Conservation (phyloP, 805 yeast species). For the Dipodascus albidus region DNA sequence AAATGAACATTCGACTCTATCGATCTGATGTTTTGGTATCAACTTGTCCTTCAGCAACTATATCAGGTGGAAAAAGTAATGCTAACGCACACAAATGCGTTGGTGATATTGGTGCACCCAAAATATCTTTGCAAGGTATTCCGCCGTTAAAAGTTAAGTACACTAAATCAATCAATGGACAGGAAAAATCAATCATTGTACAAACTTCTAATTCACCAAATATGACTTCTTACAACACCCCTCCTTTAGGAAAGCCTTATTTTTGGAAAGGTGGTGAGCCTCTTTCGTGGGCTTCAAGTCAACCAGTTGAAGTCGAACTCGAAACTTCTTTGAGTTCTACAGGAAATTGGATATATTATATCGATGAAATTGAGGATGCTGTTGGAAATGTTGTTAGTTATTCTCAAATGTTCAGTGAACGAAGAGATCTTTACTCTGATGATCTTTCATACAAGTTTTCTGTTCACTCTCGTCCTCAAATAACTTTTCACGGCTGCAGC, state of each 20-base stretch:
- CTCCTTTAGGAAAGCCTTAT: slow-evolving; percentile 17
- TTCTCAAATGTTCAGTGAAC: slow-evolving; percentile 11
- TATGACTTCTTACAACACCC: slow-evolving; percentile 28
- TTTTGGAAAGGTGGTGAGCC: slow-evolving; percentile 10
- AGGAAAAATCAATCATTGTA: slow-evolving; percentile 32
- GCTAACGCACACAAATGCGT: slow-evolving; percentile 43
- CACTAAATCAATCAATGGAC: slow-evolving; percentile 23
- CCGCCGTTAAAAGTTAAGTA: slow-evolving; percentile 61
- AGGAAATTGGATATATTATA: slow-evolving; percentile 46
- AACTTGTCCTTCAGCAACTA: slow-evolving; percentile 63
- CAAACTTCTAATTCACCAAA: slow-evolving; percentile 39
- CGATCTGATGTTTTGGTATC: slow-evolving; percentile 57
- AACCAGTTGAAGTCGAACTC: slow-evolving; percentile 31
- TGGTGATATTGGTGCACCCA: slow-evolving; percentile 42
- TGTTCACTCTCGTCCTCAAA: slow-evolving; percentile 46
- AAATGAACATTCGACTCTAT: slow-evolving; percentile 47
- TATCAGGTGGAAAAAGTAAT: slow-evolving; percentile 29
- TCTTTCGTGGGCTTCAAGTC: slow-evolving; percentile 26
- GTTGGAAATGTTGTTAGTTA: slow-evolving; percentile 43
- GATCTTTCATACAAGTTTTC: slow-evolving; percentile 35
- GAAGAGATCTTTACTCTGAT: slow-evolving; percentile 22
- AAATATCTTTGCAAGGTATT: slow-evolving; percentile 55
- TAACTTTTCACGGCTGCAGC: slow-evolving; percentile 29
- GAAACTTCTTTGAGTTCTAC: slow-evolving; percentile 31
- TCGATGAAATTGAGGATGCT: slow-evolving; percentile 53